phyloP scores from a whole-genome alignment of 169 alveolate species.

The Plasmodium fragile region DNA sequence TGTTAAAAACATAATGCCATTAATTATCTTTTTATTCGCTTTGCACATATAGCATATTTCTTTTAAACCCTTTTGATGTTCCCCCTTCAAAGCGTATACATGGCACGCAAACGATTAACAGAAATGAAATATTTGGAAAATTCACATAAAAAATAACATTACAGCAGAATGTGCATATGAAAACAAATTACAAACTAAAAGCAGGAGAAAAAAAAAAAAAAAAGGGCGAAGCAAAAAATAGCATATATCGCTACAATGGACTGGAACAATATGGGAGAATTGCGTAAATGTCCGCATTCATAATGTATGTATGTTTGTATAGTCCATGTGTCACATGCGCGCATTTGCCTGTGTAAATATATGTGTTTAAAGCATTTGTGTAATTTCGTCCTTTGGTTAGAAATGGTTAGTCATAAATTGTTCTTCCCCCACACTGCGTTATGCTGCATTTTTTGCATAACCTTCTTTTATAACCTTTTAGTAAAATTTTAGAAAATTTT shows the following conservation, averaged over 20 bases:
- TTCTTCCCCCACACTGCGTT: background rate
- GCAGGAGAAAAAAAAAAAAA: background rate
- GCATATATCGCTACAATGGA: background rate
- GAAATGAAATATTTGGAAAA: background rate
- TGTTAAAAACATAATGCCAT: background rate
- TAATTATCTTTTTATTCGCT: background rate
- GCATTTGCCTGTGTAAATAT: background rate
- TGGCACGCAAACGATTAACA: background rate
- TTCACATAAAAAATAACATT: background rate
- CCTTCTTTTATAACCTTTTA: background rate
- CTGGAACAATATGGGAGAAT: background rate
- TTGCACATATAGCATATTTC: background rate
- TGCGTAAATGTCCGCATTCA: background rate
- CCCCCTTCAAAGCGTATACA: background rate
- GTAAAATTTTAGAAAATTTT: background rate
- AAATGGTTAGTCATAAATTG: background rate
- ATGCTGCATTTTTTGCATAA: background rate
- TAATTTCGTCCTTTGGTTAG: background rate
- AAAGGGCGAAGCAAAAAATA: background rate
- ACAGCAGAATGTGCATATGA: constrained; percentile 2
- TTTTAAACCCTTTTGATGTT: background rate
- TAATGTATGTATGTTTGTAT: background rate
- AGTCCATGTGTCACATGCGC: background rate
- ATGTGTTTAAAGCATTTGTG: background rate
- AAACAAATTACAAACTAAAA: background rate